phyloP scores from a whole-genome alignment of 1,284 basidiomycete species.

The Malassezia arunalokei region DNA sequence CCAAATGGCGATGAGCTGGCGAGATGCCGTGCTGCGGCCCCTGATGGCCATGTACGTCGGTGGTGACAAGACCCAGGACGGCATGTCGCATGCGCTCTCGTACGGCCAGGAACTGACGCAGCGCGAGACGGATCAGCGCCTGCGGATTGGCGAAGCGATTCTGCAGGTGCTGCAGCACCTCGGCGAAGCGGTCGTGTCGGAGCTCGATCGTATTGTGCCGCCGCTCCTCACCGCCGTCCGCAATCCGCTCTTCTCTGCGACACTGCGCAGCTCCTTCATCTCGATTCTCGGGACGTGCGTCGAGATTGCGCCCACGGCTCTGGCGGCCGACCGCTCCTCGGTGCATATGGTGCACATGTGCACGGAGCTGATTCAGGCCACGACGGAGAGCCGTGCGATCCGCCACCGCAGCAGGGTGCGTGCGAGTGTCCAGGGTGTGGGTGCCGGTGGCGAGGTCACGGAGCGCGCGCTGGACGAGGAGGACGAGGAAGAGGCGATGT shows the following conservation, averaged over 20 bases:
- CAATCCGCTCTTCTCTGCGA: conserved; percentile 24
- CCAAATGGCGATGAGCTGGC: conserved; percentile 45
- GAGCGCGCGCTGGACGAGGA: conserved; percentile 11
- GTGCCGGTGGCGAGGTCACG: not conserved
- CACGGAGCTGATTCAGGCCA: conserved; percentile 30
- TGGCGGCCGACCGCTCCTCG: conserved; percentile 20
- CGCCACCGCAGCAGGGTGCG: not conserved
- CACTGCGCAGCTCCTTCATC: conserved; percentile 33
- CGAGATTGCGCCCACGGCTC: conserved; percentile 28
- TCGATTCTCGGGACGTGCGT: conserved; percentile 38
- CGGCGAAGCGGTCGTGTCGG: conserved; percentile 59
- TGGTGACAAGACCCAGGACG: conserved; percentile 18
- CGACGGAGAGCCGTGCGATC: conserved; percentile 15
- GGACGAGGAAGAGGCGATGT: not conserved
- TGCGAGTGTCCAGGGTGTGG: not conserved
- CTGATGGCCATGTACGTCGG: conserved; percentile 30
- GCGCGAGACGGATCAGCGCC: conserved; percentile 62
- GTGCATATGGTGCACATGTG: conserved; percentile 21
- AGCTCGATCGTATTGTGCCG: conserved; percentile 33
- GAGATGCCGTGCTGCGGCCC: conserved; percentile 17
- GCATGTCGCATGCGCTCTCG: not conserved
- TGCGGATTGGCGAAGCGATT: conserved; percentile 79
- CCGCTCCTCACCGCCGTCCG: conserved; percentile 29
- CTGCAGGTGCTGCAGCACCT: conserved; percentile 64
- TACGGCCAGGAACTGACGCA: conserved; percentile 20